A percentile compares a stretch with the other conserved stretches of the same genome.
phyloP scores from a whole-genome alignment of 2,329 filamentous ascomycete species.

The Knoxdaviesia proteae region DNA sequence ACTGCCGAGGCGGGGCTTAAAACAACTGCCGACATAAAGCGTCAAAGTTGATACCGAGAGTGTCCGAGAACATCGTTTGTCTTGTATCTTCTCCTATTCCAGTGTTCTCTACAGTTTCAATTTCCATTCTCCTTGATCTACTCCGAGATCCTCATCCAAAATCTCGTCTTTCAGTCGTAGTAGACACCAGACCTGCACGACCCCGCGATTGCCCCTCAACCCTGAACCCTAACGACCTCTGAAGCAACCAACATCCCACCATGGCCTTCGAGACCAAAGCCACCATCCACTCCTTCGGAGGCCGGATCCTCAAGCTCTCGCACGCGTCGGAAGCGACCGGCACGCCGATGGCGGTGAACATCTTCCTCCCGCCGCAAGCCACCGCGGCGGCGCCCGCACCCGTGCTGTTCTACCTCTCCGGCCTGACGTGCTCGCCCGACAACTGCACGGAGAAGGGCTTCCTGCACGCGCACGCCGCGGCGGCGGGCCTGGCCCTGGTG shows the following conservation, averaged over 20 bases:
- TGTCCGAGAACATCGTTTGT: too few species aligned
- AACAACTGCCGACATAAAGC: too few species aligned
- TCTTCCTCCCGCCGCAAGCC: slow-evolving; percentile 68
- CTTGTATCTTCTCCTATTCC: too few species aligned
- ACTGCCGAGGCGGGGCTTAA: too few species aligned
- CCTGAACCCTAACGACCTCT: not conserved
- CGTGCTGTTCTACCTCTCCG: slow-evolving; percentile 80
- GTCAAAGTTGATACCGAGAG: too few species aligned
- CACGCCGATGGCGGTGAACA: slow-evolving; percentile 80
- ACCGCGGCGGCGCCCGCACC: slow-evolving; percentile 37
- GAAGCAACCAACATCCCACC: slow-evolving; percentile 7
- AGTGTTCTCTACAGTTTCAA: too few species aligned
- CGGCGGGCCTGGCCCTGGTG: slow-evolving; percentile 72
- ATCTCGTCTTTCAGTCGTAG: too few species aligned
- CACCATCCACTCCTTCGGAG: slow-evolving; percentile 79
- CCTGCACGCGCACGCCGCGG: slow-evolving; percentile 64
- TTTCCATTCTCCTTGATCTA: too few species aligned
- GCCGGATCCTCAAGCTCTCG: slow-evolving; percentile 82
- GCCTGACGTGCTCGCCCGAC: slow-evolving; percentile 85
- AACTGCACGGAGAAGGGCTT: slow-evolving; percentile 71
- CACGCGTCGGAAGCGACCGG: slow-evolving; percentile 61
- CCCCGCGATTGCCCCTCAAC: slow-evolving; percentile 2
- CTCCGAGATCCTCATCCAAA: too few species aligned
- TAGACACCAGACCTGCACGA: slow-evolving; percentile 1
- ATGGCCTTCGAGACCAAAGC: slow-evolving; percentile 83